Evolutionary conservation across 768 basidiomycete genomes (phyloP).

Genomic region (Amylocystis lapponica): DNA sequence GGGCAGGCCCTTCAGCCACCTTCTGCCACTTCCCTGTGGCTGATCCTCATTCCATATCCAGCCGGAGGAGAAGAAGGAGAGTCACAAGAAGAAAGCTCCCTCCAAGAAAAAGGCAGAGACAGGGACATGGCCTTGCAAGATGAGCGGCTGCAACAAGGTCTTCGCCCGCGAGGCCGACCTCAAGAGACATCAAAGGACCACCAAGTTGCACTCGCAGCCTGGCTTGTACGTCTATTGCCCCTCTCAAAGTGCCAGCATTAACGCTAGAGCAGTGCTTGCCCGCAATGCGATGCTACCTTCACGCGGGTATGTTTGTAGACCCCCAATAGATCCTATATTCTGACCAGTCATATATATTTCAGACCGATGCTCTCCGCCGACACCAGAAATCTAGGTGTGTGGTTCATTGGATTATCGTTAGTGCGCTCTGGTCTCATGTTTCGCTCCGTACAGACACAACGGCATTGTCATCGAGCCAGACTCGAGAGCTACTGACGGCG

Average conservation of each 20-base stretch:
- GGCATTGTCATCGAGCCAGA: conserved; percentile 45
- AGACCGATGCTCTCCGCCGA: conserved; percentile 79
- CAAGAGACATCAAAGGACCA: conserved; percentile 77
- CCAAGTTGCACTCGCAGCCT: conserved; percentile 69
- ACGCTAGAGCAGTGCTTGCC: conserved; percentile 49
- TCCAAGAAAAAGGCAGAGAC: conserved; percentile 46
- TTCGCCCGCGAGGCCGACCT: conserved; percentile 80
- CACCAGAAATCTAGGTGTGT: conserved; percentile 75
- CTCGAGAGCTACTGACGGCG: conserved; percentile 21
- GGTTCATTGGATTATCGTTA: not conserved
- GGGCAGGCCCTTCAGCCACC: conserved; percentile 23
- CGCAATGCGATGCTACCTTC: conserved; percentile 76
- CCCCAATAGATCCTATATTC: not conserved
- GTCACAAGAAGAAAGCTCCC: conserved; percentile 32
- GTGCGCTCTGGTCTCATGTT: conserved; percentile 1
- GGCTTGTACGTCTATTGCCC: conserved; percentile 47
- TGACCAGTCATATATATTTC: conserved; percentile 9
- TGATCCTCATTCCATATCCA: conserved; percentile 15
- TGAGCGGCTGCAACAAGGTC: conserved; percentile 76
- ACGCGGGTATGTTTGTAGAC: conserved; percentile 53
- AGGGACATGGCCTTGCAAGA: conserved; percentile 73
- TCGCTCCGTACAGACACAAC: conserved; percentile 44
- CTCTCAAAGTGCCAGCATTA: conserved; percentile 6
- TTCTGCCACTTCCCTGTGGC: conserved; percentile 21
- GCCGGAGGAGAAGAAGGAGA: conserved; percentile 39